Percentiles rank a stretch among this genome's conserved stretches.
Evolutionary conservation across 768 basidiomycete genomes (phyloP).

Genomic region (Tulasnella sp.): DNA sequence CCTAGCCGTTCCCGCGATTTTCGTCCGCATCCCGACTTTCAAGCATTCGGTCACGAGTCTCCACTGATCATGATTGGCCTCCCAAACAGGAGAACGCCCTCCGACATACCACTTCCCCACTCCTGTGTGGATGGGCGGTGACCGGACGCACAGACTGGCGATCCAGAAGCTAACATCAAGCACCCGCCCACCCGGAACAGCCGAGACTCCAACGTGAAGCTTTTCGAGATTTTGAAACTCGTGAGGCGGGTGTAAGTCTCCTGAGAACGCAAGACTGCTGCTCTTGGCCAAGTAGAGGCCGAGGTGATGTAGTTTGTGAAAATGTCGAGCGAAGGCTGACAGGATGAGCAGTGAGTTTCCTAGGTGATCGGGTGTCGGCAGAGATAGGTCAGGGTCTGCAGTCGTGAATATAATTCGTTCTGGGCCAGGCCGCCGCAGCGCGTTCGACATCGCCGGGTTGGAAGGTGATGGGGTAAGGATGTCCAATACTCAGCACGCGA

Average conservation of each 20-base stretch:
- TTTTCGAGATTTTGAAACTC: background rate
- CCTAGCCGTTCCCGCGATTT: background rate
- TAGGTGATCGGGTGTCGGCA: background rate
- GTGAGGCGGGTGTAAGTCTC: background rate
- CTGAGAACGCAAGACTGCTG: background rate
- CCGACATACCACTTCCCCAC: background rate
- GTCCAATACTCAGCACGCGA: background rate
- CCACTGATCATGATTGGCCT: background rate
- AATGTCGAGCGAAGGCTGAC: background rate
- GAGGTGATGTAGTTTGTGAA: background rate
- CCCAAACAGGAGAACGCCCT: background rate
- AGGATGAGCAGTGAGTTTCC: background rate
- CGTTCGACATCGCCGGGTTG: background rate
- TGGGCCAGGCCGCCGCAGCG: background rate
- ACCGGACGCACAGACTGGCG: background rate
- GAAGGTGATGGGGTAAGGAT: background rate
- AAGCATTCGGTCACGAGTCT: background rate
- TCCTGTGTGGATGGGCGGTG: background rate
- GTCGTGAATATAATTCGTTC: background rate
- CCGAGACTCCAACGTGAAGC: background rate
- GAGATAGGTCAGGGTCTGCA: background rate
- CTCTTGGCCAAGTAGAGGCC: background rate
- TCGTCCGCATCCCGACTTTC: background rate
- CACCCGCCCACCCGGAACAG: background rate
- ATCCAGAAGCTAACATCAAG: background rate